Percentiles rank a stretch among this genome's conserved stretches.
phyloP scores from a whole-genome alignment of 148 eudicot genomes.

The Amaranthus hypochondriacus region DNA sequence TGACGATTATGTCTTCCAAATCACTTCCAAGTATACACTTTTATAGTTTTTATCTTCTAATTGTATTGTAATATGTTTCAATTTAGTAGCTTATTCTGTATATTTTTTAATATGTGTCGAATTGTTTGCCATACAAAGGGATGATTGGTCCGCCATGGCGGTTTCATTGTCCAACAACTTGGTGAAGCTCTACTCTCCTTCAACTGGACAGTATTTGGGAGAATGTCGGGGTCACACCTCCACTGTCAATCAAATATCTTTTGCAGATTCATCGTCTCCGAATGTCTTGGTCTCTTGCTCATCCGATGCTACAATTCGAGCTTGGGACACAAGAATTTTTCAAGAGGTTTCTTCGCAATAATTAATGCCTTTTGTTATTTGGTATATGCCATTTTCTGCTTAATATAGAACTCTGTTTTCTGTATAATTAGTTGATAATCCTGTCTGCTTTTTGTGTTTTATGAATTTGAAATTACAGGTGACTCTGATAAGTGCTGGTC shows the following conservation, averaged over 20 bases:
- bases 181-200: slow-evolving; percentile 74
- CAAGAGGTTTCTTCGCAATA: slow-evolving; percentile 42
- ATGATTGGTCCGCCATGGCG: slow-evolving; percentile 87
- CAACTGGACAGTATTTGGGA: slow-evolving; percentile 70
- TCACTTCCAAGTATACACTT: slow-evolving; percentile 50
- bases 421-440: too few relatives aligned
- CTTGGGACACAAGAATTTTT: slow-evolving; percentile 81
- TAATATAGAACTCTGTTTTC: background rate
- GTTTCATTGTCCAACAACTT: slow-evolving; percentile 78
- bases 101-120: background rate
- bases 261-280: slow-evolving; percentile 40
- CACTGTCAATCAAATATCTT: slow-evolving; percentile 63
- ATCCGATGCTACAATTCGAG: slow-evolving; percentile 72
- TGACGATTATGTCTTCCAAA: slow-evolving; percentile 86
- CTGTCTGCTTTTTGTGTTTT: background rate
- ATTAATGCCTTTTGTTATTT: background rate
- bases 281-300: slow-evolving; percentile 64
- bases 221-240: slow-evolving; percentile 64
- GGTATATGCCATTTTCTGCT: background rate
- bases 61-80: background rate
- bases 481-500: slow-evolving; percentile 57
- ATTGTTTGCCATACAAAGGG: slow-evolving; percentile 36
- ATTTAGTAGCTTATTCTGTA: too few relatives aligned
- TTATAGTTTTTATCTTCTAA: background rate
- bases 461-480: slow-evolving; percentile 43